Percentiles rank a stretch among this genome's conserved stretches.
These are phyloP conservation scores for Arthrobotrys conoides DNA, from an alignment of 2,329 filamentous ascomycete species.

Conservation along the genomic window DNA sequence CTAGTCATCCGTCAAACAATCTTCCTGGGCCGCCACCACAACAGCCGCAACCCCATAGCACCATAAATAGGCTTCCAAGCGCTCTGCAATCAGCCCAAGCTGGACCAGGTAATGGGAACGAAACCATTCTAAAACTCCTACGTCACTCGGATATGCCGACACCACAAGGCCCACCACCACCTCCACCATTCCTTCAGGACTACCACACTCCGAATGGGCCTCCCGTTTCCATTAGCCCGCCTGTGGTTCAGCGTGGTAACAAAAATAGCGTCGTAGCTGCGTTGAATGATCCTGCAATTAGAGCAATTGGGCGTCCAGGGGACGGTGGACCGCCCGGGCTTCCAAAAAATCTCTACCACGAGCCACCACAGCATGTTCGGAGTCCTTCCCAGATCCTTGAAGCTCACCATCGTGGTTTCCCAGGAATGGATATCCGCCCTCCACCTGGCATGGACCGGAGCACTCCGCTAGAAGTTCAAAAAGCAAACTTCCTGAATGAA, in stretches of 20 bases:
- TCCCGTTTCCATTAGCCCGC: slow-evolving; percentile 51
- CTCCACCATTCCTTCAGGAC: slow-evolving; percentile 50
- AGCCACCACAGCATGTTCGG: slow-evolving; percentile 53
- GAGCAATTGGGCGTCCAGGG: slow-evolving; percentile 41
- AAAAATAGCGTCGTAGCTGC: slow-evolving; percentile 32
- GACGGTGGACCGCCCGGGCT: slow-evolving; percentile 53
- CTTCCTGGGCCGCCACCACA: slow-evolving; percentile 47
- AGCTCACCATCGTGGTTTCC: slow-evolving; percentile 50
- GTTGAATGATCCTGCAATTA: slow-evolving; percentile 51
- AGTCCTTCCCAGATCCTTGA: slow-evolving; percentile 57
- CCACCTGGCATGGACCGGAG: slow-evolving; percentile 57
- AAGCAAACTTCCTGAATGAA: slow-evolving; percentile 35
- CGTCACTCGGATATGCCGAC: slow-evolving; percentile 59
- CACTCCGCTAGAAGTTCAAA: slow-evolving; percentile 39
- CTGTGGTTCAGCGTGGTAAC: slow-evolving; percentile 35
- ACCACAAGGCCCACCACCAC: slow-evolving; percentile 52
- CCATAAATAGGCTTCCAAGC: slow-evolving; percentile 24
- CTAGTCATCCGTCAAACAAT: slow-evolving; percentile 50
- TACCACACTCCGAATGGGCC: slow-evolving; percentile 55
- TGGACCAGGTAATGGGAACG: slow-evolving; percentile 40
- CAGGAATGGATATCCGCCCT: slow-evolving; percentile 56
- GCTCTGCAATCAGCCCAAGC: slow-evolving; percentile 31
- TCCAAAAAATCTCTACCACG: slow-evolving; percentile 56
- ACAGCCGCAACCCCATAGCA: slow-evolving; percentile 20
- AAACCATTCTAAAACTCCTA: slow-evolving; percentile 52